Evolutionary conservation across 768 basidiomycete species (phyloP).

Genomic region (Amanita subjunquillea): DNA sequence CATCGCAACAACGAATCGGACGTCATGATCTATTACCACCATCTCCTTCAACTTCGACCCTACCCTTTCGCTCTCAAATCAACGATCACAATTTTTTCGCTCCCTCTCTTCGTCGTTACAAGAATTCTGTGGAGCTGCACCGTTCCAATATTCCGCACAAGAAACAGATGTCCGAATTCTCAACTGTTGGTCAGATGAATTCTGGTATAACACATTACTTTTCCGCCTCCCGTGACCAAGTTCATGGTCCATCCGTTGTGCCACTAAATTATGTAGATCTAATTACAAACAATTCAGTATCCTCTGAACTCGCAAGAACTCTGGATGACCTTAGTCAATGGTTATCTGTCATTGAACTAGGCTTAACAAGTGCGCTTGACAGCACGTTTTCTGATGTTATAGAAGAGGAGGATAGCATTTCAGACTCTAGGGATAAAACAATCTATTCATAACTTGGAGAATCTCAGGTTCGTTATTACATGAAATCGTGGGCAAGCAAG

Average conservation of each 20-base stretch:
- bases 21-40: slow-evolving; percentile 65
- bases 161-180: not conserved
- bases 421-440: slow-evolving; percentile 9
- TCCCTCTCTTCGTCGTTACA: not conserved
- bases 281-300: slow-evolving; percentile 46
- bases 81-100: not conserved
- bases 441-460: not conserved
- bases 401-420: slow-evolving; percentile 51
- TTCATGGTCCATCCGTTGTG: slow-evolving; percentile 29
- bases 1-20: slow-evolving; percentile 61
- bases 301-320: slow-evolving; percentile 59
- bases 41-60: slow-evolving; percentile 42
- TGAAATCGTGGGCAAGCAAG: slow-evolving; percentile 44
- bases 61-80: slow-evolving; percentile 15
- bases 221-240: slow-evolving; percentile 3
- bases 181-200: not conserved
- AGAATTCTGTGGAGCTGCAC: not conserved
- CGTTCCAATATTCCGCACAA: not conserved
- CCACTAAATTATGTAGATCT: slow-evolving; percentile 63
- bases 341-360: slow-evolving; percentile 65
- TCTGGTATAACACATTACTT: not conserved
- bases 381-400: slow-evolving; percentile 39
- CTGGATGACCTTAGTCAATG: slow-evolving; percentile 70
- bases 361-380: slow-evolving; percentile 59
- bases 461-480: not conserved